Evolutionary conservation across 192 early-diverging fungal genomes (phyloP), one percentile per base, ranked within the genome.

Genomic region (Backusella australiensis): DNA sequence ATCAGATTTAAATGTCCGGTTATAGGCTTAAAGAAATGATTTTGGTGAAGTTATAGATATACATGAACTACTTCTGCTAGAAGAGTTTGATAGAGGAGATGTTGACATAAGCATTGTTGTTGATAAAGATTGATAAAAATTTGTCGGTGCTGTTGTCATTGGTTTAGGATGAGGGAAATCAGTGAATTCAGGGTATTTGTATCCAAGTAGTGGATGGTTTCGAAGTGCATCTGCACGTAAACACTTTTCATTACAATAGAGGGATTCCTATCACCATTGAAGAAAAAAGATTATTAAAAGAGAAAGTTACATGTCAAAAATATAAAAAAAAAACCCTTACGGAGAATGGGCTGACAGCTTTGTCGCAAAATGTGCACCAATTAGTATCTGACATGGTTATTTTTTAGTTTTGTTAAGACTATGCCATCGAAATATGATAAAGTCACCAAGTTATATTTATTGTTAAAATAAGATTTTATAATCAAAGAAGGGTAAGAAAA

Each of bases 231-330:
- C 80, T 29, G 41, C 69, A 8, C 76, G 76, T 59, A 81, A 32
- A 41, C 80, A 81, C 7, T 74, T 53, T 78, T 81, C 76, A 32
- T 73, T 81, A 35, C 80, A 81, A 72, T 81, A 81, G 29, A 81
- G 70, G 11, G 77, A 78, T 81, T 81, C 76, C 80, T 78, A 46
- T 38, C 15, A 71, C 41, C 17, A 21, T n/a, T 34, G 73, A 63
- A 76, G 19, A 38, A 35, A 53, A 52, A 19, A 34, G 26, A 15
- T 39, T 39, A 46, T 63, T 63, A 21, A 35, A 8, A 71, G 29
- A 67, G 70, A 19, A 11, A 59, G 4, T n/a, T 34, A 29, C 4
- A 63, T 44, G 9, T 49, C 52, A 74, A 76, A 6, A 29, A 72
- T 46, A 34, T 1, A 67, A 21, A 49, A 65, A 23, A 35, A 29